Evolutionary conservation across 2,329 filamentous ascomycete genomes (phyloP), one percentile per base, ranked within the genome.

Genomic region (Ceratocystis diversiconidia): DNA sequence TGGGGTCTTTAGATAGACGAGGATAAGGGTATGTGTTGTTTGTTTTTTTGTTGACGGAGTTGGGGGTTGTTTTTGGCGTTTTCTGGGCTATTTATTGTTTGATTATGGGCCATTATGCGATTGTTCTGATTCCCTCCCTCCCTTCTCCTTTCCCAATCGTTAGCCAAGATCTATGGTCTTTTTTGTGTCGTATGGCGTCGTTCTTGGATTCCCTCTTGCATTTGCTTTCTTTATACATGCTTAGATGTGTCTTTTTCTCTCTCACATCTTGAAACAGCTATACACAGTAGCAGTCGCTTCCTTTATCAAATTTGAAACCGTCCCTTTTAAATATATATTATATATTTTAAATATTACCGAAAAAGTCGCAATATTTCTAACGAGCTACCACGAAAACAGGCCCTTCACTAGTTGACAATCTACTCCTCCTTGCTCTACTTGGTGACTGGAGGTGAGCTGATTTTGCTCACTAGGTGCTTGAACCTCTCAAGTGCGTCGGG

Each of bases 1-100:
- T 66, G 66, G 66, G 66, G 66, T 28, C 46, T 32, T 32, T 67
- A 52, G 60, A 25, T 46, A 22, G 36, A 32, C 10, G 5, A 22
- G 46, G 46, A 22, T 3, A 3, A 22, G 46, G 46, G 15, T 52
- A 6, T 28, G 22, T 52, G 44, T 48, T 19, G 44, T 48, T 6
- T n/a, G n/a, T 22, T n/a, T 48, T n/a, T 48, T 15, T 46, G 5
- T 6, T 28, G 12, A 52, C 15, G 36, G 63, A 36, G 55, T 65
- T 60, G 30, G 22, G 43, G 17, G 57, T n/a, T 61, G 12, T 36
- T 55, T 46, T 44, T 60, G 63, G 63, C 32, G 50, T 65, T 46
- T 12, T 30, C 59, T 12, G 19, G 52, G 63, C 15, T 60, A 52
- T 44, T 55, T 50, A n/a, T 44, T 57, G 30, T 50, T 28, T 57